These are phyloP conservation scores for Polyplosphaeria fusca DNA, from an alignment of 495 filamentous ascomycete species.

Conservation along the genomic window DNA sequence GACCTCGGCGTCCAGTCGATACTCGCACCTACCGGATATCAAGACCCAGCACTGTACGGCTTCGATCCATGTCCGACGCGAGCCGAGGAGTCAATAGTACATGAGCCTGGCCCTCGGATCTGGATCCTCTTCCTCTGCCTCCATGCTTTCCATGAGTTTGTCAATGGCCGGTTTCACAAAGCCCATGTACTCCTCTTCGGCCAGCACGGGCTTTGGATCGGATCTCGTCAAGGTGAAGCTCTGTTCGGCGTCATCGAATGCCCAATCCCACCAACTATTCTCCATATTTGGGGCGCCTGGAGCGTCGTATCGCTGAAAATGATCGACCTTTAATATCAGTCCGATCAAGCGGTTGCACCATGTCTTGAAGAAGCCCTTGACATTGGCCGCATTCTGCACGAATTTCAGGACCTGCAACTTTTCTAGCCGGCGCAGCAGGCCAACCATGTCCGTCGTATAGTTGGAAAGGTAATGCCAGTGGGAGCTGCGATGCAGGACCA, in stretches of 20 bases:
- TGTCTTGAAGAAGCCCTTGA: slow-evolving; percentile 37
- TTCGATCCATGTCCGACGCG: too few species aligned
- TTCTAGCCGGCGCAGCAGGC: slow-evolving; percentile 32
- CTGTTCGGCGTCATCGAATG: slow-evolving; percentile 30
- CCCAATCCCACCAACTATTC: slow-evolving; percentile 39
- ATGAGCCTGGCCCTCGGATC: slow-evolving; percentile 35
- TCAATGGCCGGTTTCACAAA: slow-evolving; percentile 32
- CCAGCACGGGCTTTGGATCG: slow-evolving; percentile 30
- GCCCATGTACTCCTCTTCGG: slow-evolving; percentile 34
- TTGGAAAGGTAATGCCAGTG: slow-evolving; percentile 36
- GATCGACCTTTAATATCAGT: slow-evolving; percentile 38
- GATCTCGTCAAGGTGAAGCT: slow-evolving; percentile 27
- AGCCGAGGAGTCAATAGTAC: too few species aligned
- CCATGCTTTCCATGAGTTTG: slow-evolving; percentile 29
- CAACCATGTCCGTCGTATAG: slow-evolving; percentile 31
- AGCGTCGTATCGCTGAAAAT: slow-evolving; percentile 32
- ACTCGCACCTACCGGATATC: too few species aligned
- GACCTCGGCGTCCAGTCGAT: too few species aligned
- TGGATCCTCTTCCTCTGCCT: slow-evolving; percentile 36
- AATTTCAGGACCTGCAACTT: slow-evolving; percentile 33
- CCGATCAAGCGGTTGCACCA: slow-evolving; percentile 39
- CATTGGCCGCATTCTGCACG: slow-evolving; percentile 34
- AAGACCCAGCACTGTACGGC: too few species aligned
- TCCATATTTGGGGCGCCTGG: slow-evolving; percentile 17
- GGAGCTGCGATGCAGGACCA: slow-evolving; percentile 33